These are phyloP conservation scores for Paraphoma sp. DNA, from an alignment of 2,329 filamentous ascomycete genomes.

Conservation along the genomic window DNA sequence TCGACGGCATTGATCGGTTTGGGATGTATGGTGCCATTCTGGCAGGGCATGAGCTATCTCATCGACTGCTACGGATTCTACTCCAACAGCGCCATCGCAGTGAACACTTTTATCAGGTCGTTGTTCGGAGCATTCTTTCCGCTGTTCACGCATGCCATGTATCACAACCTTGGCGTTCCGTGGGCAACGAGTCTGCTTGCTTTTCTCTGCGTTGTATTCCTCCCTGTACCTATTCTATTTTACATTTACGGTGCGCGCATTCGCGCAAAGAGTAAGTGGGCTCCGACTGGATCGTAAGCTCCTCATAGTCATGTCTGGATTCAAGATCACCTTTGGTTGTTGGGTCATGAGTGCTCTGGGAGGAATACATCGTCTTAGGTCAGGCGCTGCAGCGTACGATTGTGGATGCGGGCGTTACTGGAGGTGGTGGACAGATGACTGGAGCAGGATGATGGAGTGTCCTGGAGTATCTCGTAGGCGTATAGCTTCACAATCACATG, in stretches of 20 bases:
- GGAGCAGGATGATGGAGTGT: too few relatives aligned
- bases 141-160: conserved; percentile 59
- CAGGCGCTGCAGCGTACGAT: too few relatives aligned
- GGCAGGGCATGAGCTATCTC: conserved; percentile 83
- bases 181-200: conserved; percentile 44
- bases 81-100: conserved; percentile 55
- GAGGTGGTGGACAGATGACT: too few relatives aligned
- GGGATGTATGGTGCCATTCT: conserved; percentile 79
- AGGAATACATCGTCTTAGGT: too few relatives aligned
- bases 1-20: conserved; percentile 70
- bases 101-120: conserved; percentile 59
- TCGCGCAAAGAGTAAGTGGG: conserved; percentile 41
- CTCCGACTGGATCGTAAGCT: conserved; percentile 20
- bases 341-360: too few relatives aligned
- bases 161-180: conserved; percentile 39
- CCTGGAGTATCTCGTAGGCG: too few relatives aligned
- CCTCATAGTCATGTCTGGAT: background rate
- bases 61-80: conserved; percentile 67
- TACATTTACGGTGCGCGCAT: conserved; percentile 45
- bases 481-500: too few relatives aligned
- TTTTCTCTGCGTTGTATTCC: conserved; percentile 40
- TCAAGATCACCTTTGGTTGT: too few relatives aligned
- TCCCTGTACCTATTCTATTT: conserved; percentile 46
- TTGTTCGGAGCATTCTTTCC: conserved; percentile 59
- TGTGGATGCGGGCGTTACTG: too few relatives aligned